These are phyloP conservation scores for Chalciporus piperatus DNA, from an alignment of 768 basidiomycete species.

Conservation along the genomic window DNA sequence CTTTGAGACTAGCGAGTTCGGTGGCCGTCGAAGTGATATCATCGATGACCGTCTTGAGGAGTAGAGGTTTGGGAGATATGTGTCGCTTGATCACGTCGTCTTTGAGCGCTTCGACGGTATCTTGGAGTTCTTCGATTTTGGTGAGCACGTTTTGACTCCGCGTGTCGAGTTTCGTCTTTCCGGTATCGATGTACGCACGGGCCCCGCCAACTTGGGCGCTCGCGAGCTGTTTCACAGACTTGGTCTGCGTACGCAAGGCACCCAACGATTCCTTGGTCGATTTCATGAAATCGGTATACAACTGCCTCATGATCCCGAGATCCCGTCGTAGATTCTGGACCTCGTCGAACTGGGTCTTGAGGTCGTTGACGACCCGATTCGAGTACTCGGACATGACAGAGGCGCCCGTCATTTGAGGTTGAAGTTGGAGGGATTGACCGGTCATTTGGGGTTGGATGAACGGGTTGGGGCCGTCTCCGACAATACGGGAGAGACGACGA, in stretches of 20 bases:
- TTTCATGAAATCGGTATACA: constrained; percentile 92
- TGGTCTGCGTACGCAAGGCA: constrained; percentile 77
- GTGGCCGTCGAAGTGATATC: constrained; percentile 63
- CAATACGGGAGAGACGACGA: constrained; percentile 68
- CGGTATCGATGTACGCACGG: constrained; percentile 84
- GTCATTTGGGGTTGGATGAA: constrained; percentile 61
- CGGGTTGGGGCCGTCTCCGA: constrained; percentile 40
- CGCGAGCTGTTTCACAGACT: constrained; percentile 85
- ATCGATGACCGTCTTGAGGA: constrained; percentile 68
- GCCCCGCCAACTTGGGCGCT: constrained; percentile 79
- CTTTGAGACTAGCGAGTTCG: constrained; percentile 74
- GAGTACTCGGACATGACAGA: constrained; percentile 73
- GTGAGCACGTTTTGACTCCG: constrained; percentile 89
- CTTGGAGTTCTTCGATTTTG: constrained; percentile 89
- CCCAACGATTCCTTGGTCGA: constrained; percentile 85
- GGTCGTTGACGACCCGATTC: constrained; percentile 68
- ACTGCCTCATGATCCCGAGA: constrained; percentile 88
- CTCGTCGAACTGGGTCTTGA: constrained; percentile 93
- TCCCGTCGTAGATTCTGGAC: constrained; percentile 93
- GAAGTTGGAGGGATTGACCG: constrained; percentile 54
- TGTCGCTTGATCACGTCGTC: constrained; percentile 90
- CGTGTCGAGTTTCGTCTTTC: constrained; percentile 86
- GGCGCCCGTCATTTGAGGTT: constrained; percentile 73
- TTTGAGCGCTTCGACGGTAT: constrained; percentile 83
- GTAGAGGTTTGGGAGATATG: constrained; percentile 72